phyloP scores from a whole-genome alignment of 257 asterid species.

The Cruciata laevipes region DNA sequence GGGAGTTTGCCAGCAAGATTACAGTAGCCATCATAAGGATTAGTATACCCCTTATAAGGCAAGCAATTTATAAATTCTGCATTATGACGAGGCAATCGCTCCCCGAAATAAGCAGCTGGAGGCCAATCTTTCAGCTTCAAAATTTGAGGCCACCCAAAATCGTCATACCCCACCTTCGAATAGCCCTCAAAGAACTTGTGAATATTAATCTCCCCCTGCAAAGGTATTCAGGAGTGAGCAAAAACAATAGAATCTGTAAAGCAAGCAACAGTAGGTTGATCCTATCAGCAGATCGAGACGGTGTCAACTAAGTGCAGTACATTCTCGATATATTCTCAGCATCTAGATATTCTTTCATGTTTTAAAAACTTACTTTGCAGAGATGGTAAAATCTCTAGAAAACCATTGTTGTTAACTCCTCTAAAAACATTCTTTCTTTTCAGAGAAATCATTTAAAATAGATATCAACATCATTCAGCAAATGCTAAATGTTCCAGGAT shows the following conservation, averaged over 20 bases:
- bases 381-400: too few species aligned
- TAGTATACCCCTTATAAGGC: constrained; percentile 83
- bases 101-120: constrained; percentile 16
- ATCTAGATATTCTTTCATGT: background rate
- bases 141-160: constrained; percentile 9
- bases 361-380: too few species aligned
- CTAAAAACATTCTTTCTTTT: too few species aligned
- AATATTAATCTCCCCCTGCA: constrained; percentile 14
- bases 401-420: too few species aligned
- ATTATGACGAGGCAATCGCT: constrained; percentile 19
- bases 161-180: constrained; percentile 10
- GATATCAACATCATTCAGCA: background rate
- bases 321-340: background rate
- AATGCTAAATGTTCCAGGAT: background rate
- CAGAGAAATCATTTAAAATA: too few species aligned
- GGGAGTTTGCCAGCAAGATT: constrained; percentile 74
- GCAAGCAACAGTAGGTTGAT: background rate
- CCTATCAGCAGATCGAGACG: background rate
- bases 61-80: constrained; percentile 32
- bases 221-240: background rate
- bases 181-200: constrained; percentile 21
- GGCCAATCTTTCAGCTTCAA: constrained; percentile 25
- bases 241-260: background rate
- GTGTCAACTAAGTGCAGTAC: background rate
- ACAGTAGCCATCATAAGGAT: constrained; percentile 54